Conservation (phyloP, 805 yeast genomes). For the Ogataea wickerhamii region DNA sequence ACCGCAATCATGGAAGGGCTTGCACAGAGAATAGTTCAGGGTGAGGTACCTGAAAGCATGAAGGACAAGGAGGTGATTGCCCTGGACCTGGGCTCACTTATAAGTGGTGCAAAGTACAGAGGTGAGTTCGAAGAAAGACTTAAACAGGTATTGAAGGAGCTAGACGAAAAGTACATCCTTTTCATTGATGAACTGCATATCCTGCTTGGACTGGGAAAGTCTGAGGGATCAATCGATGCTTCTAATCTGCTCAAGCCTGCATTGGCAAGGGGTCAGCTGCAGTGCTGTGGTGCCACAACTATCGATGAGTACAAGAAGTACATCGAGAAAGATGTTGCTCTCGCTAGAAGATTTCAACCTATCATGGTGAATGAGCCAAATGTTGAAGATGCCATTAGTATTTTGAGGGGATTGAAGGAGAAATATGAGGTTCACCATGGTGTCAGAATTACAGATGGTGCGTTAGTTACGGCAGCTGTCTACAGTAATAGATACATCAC, state of each 20-base stretch:
- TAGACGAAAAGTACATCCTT: slow-evolving; percentile 72
- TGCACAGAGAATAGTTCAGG: slow-evolving; percentile 87
- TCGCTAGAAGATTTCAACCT: slow-evolving; percentile 91
- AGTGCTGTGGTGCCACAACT: slow-evolving; percentile 96
- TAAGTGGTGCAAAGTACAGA: slow-evolving; percentile 92
- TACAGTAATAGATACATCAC: slow-evolving; percentile 87
- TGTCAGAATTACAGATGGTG: slow-evolving; percentile 88
- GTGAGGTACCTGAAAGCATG: slow-evolving; percentile 94
- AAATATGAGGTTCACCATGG: slow-evolving; percentile 97
- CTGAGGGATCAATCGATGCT: slow-evolving; percentile 95
- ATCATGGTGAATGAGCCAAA: slow-evolving; percentile 83
- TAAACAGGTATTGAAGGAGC: slow-evolving; percentile 76
- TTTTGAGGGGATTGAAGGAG: slow-evolving; percentile 89
- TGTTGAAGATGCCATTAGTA: slow-evolving; percentile 87
- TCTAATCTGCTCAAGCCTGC: slow-evolving; percentile 91
- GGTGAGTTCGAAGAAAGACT: slow-evolving; percentile 95
- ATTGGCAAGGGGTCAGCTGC: slow-evolving; percentile 84
- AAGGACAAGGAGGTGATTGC: slow-evolving; percentile 81
- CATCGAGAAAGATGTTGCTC: slow-evolving; percentile 94
- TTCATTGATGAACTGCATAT: slow-evolving; percentile 91
- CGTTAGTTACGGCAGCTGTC: slow-evolving; percentile 90
- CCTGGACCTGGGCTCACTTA: slow-evolving; percentile 81
- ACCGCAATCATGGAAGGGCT: slow-evolving; percentile 96
- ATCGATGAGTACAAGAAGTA: slow-evolving; percentile 88
- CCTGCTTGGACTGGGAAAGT: slow-evolving; percentile 84